Conservation (phyloP, 1,284 basidiomycete genomes). For the Schizopora paradoxa region DNA sequence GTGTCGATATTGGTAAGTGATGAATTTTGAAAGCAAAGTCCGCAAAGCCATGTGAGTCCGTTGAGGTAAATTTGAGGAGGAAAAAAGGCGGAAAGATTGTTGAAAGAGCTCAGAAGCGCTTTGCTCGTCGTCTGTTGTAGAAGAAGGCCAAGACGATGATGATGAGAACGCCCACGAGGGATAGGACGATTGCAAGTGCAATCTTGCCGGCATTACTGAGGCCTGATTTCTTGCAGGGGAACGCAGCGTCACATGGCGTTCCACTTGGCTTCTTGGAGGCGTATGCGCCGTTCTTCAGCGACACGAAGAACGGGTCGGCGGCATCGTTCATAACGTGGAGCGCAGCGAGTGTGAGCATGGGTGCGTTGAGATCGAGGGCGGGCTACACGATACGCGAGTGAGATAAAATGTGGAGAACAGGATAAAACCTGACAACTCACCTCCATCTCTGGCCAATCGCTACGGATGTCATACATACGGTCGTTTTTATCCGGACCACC, state of each 20-base stretch:
- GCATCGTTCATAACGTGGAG: conserved; percentile 61
- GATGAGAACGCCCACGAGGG: conserved; percentile 54
- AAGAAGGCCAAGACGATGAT: conserved; percentile 46
- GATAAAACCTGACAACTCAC: conserved; percentile 28
- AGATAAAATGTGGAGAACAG: conserved; percentile 13
- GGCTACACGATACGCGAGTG: conserved; percentile 46
- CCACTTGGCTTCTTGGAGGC: conserved; percentile 57
- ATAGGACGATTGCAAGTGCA: conserved; percentile 64
- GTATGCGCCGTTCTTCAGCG: conserved; percentile 62
- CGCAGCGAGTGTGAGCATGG: conserved; percentile 77
- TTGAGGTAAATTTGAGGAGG: neutral
- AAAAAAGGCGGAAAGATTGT: too few relatives aligned
- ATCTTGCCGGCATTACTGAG: conserved; percentile 62
- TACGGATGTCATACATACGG: conserved; percentile 78
- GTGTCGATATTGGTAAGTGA: too few relatives aligned
- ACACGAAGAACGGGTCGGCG: conserved; percentile 76
- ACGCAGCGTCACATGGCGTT: conserved; percentile 70
- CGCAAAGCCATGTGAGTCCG: too few relatives aligned
- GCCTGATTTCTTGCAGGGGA: conserved; percentile 43
- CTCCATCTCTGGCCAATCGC: conserved; percentile 79
- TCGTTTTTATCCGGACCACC: conserved; percentile 81
- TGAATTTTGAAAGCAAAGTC: too few relatives aligned
- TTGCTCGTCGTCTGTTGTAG: conserved; percentile 16
- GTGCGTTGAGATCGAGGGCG: conserved; percentile 81
- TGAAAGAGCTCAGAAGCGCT: too few relatives aligned